phyloP scores from a whole-genome alignment of 495 filamentous ascomycete species.

The Parmelia sp. region DNA sequence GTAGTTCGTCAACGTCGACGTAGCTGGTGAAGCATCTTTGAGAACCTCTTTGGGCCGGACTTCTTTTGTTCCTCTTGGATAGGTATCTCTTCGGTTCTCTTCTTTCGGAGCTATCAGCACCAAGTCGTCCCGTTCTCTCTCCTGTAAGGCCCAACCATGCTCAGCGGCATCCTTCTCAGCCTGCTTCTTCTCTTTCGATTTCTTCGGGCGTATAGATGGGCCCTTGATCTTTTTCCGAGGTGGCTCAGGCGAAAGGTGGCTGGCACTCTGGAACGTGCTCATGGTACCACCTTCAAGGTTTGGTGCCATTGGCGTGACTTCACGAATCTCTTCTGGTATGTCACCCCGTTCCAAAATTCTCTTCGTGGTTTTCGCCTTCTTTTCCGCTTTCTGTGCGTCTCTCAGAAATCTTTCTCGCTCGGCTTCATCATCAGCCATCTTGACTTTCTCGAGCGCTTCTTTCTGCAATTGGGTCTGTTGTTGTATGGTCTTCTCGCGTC shows the following conservation, averaged over 20 bases:
- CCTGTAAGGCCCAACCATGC: constrained; percentile 63
- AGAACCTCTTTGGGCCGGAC: constrained; percentile 38
- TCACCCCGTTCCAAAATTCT: constrained; percentile 77
- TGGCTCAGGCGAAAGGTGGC: constrained; percentile 53
- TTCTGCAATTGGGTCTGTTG: constrained; percentile 78
- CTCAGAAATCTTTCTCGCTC: constrained; percentile 70
- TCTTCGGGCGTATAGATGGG: constrained; percentile 58
- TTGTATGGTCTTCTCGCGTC: constrained; percentile 91
- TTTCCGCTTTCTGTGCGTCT: constrained; percentile 77
- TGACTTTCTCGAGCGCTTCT: constrained; percentile 69
- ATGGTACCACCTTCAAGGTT: constrained; percentile 86
- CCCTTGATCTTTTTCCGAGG: constrained; percentile 59
- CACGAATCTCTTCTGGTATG: constrained; percentile 70
- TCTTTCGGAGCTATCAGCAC: constrained; percentile 57
- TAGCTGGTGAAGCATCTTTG: constrained; percentile 56
- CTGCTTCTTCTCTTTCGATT: constrained; percentile 95
- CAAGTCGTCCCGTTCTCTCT: constrained; percentile 71
- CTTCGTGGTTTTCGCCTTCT: constrained; percentile 80
- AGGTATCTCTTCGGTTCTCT: constrained; percentile 46
- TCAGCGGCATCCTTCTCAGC: constrained; percentile 90
- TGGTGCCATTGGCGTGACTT: constrained; percentile 65
- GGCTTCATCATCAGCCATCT: constrained; percentile 65
- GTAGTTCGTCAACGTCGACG: constrained; percentile 47
- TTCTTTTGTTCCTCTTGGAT: constrained; percentile 48
- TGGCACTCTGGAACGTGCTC: constrained; percentile 70